Conservation (phyloP, 1,284 basidiomycete species). For the Boletus smithii region DNA sequence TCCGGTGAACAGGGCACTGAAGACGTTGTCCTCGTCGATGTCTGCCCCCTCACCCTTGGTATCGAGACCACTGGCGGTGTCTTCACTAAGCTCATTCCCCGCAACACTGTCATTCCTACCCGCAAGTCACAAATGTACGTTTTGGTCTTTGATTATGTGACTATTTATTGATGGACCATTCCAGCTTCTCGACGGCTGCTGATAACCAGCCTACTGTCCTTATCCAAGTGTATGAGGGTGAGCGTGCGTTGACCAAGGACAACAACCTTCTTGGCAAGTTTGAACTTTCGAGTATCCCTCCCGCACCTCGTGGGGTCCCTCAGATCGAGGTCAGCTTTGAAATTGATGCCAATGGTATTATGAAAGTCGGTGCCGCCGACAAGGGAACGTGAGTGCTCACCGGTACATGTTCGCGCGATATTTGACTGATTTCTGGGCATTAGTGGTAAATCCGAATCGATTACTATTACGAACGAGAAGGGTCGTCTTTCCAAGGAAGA, state of each 20-base stretch:
- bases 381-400: conserved; percentile 76
- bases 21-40: conserved; percentile 93
- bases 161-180: background rate
- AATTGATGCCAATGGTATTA: conserved; percentile 91
- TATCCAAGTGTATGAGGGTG: conserved; percentile 93
- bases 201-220: conserved; percentile 92
- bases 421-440: conserved; percentile 5
- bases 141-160: background rate
- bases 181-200: conserved; percentile 91
- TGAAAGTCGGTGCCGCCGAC: conserved; percentile 85
- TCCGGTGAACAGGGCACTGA: conserved; percentile 81
- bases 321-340: conserved; percentile 95
- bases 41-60: conserved; percentile 91
- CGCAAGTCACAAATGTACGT: conserved; percentile 91
- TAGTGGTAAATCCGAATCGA: conserved; percentile 83
- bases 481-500: conserved; percentile 84
- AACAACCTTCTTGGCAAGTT: conserved; percentile 98
- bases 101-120: conserved; percentile 97
- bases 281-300: conserved; percentile 89
- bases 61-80: conserved; percentile 99
- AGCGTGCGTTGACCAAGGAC: conserved; percentile 94
- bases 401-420: background rate
- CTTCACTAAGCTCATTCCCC: conserved; percentile 94
- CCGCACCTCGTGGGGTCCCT: conserved; percentile 92
- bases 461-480: conserved; percentile 86